A percentile compares a stretch with the other conserved stretches of the same genome.
phyloP scores from a whole-genome alignment of 352 stramenopile species.

The Phytophthora fragariaefolia region DNA sequence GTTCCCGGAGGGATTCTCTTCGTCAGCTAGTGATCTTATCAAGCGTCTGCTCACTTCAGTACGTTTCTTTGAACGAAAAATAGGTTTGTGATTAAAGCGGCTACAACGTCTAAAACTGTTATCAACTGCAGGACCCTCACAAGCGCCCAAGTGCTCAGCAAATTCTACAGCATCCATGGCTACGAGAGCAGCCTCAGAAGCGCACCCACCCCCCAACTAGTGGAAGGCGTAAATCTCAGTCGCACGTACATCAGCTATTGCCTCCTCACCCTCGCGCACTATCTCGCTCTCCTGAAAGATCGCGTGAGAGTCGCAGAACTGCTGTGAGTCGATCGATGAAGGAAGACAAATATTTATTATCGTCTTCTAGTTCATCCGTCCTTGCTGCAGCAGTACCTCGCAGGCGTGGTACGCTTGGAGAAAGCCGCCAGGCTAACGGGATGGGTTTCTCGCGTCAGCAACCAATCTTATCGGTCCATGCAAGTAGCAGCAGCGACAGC shows the following conservation, averaged over 20 bases:
- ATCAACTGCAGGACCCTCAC: constrained; percentile 42
- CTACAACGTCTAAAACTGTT: neutral
- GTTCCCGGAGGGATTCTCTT: constrained; percentile 64
- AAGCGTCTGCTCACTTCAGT: constrained; percentile 63
- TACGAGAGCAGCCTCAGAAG: constrained; percentile 40
- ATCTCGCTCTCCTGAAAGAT: constrained; percentile 23
- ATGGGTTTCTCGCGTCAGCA: constrained; percentile 16
- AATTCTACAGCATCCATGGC: constrained; percentile 64
- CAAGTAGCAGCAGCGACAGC: constrained; percentile 31
- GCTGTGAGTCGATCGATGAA: constrained; percentile 25
- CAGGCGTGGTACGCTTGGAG: constrained; percentile 8
- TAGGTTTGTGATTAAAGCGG: neutral
- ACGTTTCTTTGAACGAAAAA: constrained; percentile 3
- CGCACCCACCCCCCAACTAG: constrained; percentile 7
- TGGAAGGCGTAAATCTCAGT: constrained; percentile 22
- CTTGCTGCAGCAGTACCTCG: constrained; percentile 3
- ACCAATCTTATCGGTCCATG: constrained; percentile 6
- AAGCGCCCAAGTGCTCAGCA: constrained; percentile 55
- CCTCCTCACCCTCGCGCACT: constrained; percentile 29
- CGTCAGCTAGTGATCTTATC: constrained; percentile 63
- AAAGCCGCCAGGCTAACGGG: constrained; percentile 14
- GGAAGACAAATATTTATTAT: constrained; percentile 15
- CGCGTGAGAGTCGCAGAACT: constrained; percentile 23
- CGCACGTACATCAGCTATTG: constrained; percentile 9
- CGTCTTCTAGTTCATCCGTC: constrained; percentile 27